Percentiles rank a stretch among this genome's conserved stretches.
These are phyloP conservation scores for Jasminum sambac DNA, from an alignment of 257 asterid genomes.

Conservation along the genomic window DNA sequence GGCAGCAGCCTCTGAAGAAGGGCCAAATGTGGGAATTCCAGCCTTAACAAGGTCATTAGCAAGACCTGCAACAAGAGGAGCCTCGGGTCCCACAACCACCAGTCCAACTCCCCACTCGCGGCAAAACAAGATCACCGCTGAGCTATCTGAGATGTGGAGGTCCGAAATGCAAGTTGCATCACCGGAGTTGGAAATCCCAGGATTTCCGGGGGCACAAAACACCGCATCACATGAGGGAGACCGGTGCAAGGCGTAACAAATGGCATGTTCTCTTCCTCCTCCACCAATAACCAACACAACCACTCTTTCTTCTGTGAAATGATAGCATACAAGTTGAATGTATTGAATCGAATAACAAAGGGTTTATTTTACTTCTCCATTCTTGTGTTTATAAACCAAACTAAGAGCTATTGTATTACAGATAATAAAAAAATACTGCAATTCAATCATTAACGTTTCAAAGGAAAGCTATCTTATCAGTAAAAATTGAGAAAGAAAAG, in stretches of 20 bases:
- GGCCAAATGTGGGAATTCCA: conserved; percentile 93
- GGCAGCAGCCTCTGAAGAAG: conserved; percentile 95
- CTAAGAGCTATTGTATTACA: background rate
- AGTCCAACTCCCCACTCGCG: conserved; percentile 76
- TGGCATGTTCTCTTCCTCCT: conserved; percentile 97
- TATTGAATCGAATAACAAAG: conserved; percentile 10
- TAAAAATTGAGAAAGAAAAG: background rate
- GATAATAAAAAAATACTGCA: background rate
- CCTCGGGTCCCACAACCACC: conserved; percentile 93
- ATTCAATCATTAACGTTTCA: background rate
- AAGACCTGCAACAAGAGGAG: conserved; percentile 94
- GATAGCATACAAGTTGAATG: conserved; percentile 1
- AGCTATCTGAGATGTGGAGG: conserved; percentile 69
- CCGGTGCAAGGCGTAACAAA: conserved; percentile 72
- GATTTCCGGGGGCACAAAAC: conserved; percentile 97
- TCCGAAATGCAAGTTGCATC: conserved; percentile 82
- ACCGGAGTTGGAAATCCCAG: conserved; percentile 75
- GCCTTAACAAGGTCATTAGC: conserved; percentile 80
- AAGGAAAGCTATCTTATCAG: background rate
- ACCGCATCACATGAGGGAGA: conserved; percentile 83
- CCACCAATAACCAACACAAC: conserved; percentile 94
- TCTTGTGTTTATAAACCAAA: background rate
- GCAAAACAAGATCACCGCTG: conserved; percentile 75
- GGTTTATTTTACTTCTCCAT: background rate
- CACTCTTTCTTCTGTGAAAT: conserved; percentile 58